Evolutionary conservation across 179 eudicot species (phyloP).

Genomic region (Spinacia oleracea): DNA sequence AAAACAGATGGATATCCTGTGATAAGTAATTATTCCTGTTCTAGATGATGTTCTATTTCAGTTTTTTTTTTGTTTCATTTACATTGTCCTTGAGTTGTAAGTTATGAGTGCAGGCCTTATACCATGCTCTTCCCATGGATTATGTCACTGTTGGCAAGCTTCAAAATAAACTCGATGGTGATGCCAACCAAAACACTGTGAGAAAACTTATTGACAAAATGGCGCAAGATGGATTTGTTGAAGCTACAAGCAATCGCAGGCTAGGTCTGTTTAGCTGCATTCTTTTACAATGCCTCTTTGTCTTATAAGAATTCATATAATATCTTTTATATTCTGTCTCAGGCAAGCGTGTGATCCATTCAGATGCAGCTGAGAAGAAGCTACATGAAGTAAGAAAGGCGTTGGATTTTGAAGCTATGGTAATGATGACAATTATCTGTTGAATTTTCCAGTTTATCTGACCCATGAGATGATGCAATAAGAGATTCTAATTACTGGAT

Average conservation of each 20-base stretch:
- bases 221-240: conserved; percentile 79
- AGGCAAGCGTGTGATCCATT: conserved; percentile 94
- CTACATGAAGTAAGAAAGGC: conserved; percentile 68
- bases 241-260: conserved; percentile 64
- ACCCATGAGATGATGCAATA: background rate
- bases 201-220: conserved; percentile 80
- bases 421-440: conserved; percentile 13
- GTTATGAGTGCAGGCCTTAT: conserved; percentile 70
- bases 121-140: conserved; percentile 83
- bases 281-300: background rate
- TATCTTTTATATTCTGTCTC: conserved; percentile 14
- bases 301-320: background rate
- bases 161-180: conserved; percentile 72
- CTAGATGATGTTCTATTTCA: background rate
- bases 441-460: background rate
- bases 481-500: background rate
- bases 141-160: conserved; percentile 71
- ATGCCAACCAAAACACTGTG: conserved; percentile 58
- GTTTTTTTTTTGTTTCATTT: background rate
- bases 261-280: conserved; percentile 51
- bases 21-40: background rate
- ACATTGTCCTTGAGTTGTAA: conserved; percentile 8
- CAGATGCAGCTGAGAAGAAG: conserved; percentile 69
- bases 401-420: conserved; percentile 60
- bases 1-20: background rate